A percentile compares a stretch with the other conserved stretches of the same genome.
These are phyloP conservation scores for Azolla pinnata DNA, from an alignment of 75 land plant genomes.

Conservation along the genomic window DNA sequence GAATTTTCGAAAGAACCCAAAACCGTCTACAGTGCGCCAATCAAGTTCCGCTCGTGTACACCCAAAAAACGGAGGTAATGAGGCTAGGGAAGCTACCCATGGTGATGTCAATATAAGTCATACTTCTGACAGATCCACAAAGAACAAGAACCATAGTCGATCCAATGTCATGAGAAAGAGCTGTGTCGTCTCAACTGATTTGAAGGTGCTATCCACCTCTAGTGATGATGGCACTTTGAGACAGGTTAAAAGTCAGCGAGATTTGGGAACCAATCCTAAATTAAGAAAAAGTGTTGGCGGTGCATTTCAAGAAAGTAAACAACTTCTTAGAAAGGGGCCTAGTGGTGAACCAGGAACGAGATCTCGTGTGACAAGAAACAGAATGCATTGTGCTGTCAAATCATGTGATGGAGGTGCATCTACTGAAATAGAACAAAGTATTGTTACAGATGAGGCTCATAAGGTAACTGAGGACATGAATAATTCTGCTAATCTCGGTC, in stretches of 20 bases:
- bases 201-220: slow-evolving; percentile 27
- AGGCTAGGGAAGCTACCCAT: too few relatives aligned
- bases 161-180: slow-evolving; percentile 68
- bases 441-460: slow-evolving; percentile 17
- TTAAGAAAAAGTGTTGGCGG: slow-evolving; percentile 18
- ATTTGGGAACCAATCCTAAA: slow-evolving; percentile 20
- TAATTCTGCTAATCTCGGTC: slow-evolving; percentile 10
- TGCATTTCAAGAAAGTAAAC: slow-evolving; percentile 32
- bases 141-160: too few relatives aligned
- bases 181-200: slow-evolving; percentile 30
- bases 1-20: too few relatives aligned
- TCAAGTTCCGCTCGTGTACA: too few relatives aligned
- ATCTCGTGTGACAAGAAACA: slow-evolving; percentile 32
- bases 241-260: slow-evolving; percentile 32
- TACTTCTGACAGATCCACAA: too few relatives aligned
- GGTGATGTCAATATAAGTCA: too few relatives aligned
- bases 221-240: slow-evolving; percentile 29
- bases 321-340: slow-evolving; percentile 69
- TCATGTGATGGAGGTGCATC: too few relatives aligned
- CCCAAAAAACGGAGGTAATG: too few relatives aligned
- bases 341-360: slow-evolving; percentile 52
- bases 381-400: slow-evolving; percentile 32
- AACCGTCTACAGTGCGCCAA: too few relatives aligned
- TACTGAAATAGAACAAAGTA: slow-evolving; percentile 13
- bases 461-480: slow-evolving; percentile 10